Percentiles rank a stretch among this genome's conserved stretches.
These are phyloP conservation scores for Grosmannia serpens DNA, from an alignment of 2,329 filamentous ascomycete genomes.

Conservation along the genomic window DNA sequence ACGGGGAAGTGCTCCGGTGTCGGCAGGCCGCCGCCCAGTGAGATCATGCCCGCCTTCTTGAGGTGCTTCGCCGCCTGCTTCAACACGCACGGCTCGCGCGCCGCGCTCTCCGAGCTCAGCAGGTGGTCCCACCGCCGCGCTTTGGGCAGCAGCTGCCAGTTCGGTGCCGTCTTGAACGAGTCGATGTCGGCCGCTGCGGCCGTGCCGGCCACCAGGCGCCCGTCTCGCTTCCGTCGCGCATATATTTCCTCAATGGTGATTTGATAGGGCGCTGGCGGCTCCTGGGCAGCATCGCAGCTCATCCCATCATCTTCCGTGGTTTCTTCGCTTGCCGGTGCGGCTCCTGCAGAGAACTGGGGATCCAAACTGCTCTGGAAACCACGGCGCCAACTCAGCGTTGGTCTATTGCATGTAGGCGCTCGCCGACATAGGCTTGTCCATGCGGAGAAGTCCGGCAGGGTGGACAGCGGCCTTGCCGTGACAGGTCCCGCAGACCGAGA, in stretches of 20 bases:
- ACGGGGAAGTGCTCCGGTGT: conserved; percentile 90
- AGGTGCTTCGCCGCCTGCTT: conserved; percentile 74
- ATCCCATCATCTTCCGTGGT: too few species aligned
- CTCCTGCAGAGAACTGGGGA: neutral
- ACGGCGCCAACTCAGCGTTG: neutral
- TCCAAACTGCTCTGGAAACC: neutral
- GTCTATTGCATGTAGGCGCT: too few species aligned
- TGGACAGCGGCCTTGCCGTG: neutral
- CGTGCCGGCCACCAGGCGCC: conserved; percentile 60
- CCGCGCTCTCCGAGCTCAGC: conserved; percentile 50
- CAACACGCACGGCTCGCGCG: conserved; percentile 56
- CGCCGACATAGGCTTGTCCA: too few species aligned
- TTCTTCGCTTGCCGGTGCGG: neutral
- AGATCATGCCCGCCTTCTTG: conserved; percentile 74
- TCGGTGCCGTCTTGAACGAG: conserved; percentile 61
- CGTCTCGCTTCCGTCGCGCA: conserved; percentile 57
- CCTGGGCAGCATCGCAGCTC: neutral
- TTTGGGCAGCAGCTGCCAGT: conserved; percentile 49
- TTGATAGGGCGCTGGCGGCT: neutral
- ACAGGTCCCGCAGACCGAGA: neutral
- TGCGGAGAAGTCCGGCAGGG: too few species aligned
- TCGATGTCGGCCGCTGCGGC: conserved; percentile 70
- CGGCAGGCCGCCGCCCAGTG: conserved; percentile 82
- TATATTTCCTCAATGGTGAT: conserved; percentile 56
- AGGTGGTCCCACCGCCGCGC: conserved; percentile 71